Base-by-base conservation (phyloP, 768 basidiomycete species). In the Rhodosporidiobolus odoratus region DNA sequence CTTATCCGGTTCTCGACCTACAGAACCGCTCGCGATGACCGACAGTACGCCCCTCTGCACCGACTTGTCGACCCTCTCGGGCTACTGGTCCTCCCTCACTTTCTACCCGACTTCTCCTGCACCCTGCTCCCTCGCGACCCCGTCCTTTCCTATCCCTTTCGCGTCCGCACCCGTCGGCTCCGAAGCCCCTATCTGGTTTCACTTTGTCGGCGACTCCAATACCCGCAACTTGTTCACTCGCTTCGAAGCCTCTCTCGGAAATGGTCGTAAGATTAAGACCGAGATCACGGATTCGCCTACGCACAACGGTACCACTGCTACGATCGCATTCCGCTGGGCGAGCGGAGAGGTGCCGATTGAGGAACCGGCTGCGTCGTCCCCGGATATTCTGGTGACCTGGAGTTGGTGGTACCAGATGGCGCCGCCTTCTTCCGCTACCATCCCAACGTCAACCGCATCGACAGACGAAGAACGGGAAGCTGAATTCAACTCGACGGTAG, bases 191-290 rank as follows among this genome's bases (percentile, higher is more conserved):
- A 13, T 61, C 47, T 74, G 73, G 73, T 40, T 74, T n/a, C 62
- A 68, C 54, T 30, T 74, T 35, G 54, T 74, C 66, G 73, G 73
- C 38, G 73, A 74, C 35, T 74, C 73, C 25, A 74, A 74, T 48
- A 48, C 66, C 30, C 73, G 73, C 32, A 74, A 70, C 69, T 58
- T 67, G 45, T 47, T 45, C 62, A 48, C 37, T 4, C 68, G 57
- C 23, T 40, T 74, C n/a, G 48, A 43, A 30, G 21, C 37, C 25
- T 52, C 66, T 4, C 40, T 74, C 54, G 73, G 73, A 3, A 30
- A 27, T 54, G 65, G 66, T 16, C 40, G 37, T 41, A 58, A 58
- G 40, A 17, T 57, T 41, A 60, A 34, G 21, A 30, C 56, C 19
- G 50, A 53, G 17, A 41, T 66, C 15, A 7, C n/a, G 17, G 58